Evolutionary conservation across 1,139 yeast species (phyloP).

Genomic region (Blastobotrys capitulatus): DNA sequence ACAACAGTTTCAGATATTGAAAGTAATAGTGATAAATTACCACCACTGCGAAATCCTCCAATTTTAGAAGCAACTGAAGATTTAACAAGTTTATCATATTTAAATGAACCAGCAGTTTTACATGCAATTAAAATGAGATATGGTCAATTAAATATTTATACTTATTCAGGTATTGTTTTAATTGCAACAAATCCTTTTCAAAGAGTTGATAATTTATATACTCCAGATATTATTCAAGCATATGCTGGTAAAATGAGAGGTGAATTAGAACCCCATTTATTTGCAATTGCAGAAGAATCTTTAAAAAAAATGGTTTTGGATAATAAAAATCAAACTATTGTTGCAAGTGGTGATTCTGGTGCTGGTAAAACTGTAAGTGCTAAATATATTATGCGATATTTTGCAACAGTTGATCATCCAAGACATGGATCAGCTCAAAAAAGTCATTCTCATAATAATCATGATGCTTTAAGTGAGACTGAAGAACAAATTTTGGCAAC

Average conservation of each 20-base stretch:
- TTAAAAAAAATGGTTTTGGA: slow-evolving; percentile 85
- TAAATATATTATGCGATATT: slow-evolving; percentile 94
- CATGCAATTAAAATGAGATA: slow-evolving; percentile 91
- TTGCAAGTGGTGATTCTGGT: slow-evolving; percentile 97
- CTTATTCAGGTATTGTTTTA: slow-evolving; percentile 94
- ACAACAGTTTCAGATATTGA: slow-evolving; percentile 42
- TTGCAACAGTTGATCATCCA: slow-evolving; percentile 85
- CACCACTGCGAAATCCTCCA: slow-evolving; percentile 90
- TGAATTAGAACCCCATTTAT: slow-evolving; percentile 92
- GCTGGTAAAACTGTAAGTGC: slow-evolving; percentile 99
- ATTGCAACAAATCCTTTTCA: slow-evolving; percentile 97
- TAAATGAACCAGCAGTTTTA: slow-evolving; percentile 90
- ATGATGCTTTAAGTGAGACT: slow-evolving; percentile 78
- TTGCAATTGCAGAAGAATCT: slow-evolving; percentile 99
- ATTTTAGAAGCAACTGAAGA: slow-evolving; percentile 92
- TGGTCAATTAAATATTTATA: slow-evolving; percentile 82
- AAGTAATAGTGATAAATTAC: slow-evolving; percentile 39
- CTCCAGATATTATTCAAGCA: slow-evolving; percentile 88
- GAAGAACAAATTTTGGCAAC: slow-evolving; percentile 96
- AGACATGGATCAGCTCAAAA: slow-evolving; percentile 31
- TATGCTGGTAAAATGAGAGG: slow-evolving; percentile 92
- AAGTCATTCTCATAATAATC: slow-evolving; percentile 31
- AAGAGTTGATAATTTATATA: slow-evolving; percentile 81
- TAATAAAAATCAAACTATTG: slow-evolving; percentile 84
- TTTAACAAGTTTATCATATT: slow-evolving; percentile 81